Evolutionary conservation across 2,329 filamentous ascomycete genomes (phyloP), one percentile per base, ranked within the genome.

Genomic region (Ilyonectria destructans): DNA sequence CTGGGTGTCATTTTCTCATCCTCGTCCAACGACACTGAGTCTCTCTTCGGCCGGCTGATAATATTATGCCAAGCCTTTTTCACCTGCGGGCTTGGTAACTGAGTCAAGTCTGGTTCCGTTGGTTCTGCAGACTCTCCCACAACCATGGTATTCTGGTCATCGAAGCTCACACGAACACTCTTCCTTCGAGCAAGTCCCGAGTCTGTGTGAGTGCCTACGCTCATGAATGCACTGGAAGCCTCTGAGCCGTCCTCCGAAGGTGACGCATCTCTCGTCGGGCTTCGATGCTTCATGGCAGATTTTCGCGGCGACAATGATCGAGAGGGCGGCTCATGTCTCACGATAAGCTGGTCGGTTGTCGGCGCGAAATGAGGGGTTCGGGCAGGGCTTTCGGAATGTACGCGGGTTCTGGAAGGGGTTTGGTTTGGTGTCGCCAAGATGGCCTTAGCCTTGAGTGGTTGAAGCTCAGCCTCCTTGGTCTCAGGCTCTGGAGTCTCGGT

Each of bases 281-380:
- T 89, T 1, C 77, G 73, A 13, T 90, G 85, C 77, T 95, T 95
- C 69, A 95, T 77, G 2, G 92, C 93, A 1, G 93, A 94, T 78
- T 96, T 96, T 52, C 90, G 90, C 10, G 93, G 93, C 0, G 93
- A 95, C 12, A 92, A 83, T 6, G 92, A 93, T 55, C 93, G 87
- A 33, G 89, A 84, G 23, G 92, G 90, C 6, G 93, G 93, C 61
- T 90, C 87, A 76, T 95, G 92, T 69, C 86, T 90, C 31, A 91
- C 84, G 1, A 86, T 81, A 13, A 90, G 78, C 48, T 83, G 86
- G 37, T 89, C 86, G 17, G 88, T 83, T 8, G 86, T 84, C 10
- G 86, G 77, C 1, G 89, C 89, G 78, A 95, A 95, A 74, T 89
- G 92, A 13, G 92, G 89, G 33, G 87, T 89, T 37, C 92, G 87